Conservation (phyloP, 352 stramenopile genomes). For the Globisporangium okanoganense region DNA sequence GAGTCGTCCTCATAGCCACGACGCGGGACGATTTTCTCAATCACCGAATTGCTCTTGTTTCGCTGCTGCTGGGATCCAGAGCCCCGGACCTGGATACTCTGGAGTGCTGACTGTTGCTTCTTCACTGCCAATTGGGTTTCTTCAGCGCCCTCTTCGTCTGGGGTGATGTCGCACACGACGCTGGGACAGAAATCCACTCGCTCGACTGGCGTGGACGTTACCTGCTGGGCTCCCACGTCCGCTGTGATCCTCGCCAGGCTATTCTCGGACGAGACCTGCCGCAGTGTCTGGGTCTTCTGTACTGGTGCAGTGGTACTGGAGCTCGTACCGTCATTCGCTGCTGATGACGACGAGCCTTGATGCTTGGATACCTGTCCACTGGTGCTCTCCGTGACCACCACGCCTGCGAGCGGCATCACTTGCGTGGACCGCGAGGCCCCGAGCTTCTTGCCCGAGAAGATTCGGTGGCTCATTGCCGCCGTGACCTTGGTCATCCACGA, state of each 20-base stretch:
- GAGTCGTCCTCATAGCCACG: not conserved
- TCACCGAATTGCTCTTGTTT: not conserved
- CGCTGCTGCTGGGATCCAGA: not conserved
- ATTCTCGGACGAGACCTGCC: conserved; percentile 27
- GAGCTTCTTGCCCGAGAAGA: conserved; percentile 53
- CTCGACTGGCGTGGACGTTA: conserved; percentile 8
- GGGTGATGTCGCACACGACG: conserved; percentile 31
- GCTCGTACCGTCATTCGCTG: not conserved
- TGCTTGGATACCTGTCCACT: not conserved
- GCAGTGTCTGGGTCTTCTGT: conserved; percentile 10
- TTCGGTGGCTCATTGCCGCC: conserved; percentile 51
- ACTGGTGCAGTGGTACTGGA: too few species aligned
- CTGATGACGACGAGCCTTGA: not conserved
- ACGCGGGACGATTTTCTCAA: conserved; percentile 14
- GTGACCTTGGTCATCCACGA: conserved; percentile 75
- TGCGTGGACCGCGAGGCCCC: conserved; percentile 53
- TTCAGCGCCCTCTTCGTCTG: conserved; percentile 13
- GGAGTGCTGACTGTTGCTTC: conserved; percentile 1
- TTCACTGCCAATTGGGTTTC: not conserved
- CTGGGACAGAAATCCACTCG: conserved; percentile 23
- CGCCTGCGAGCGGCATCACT: conserved; percentile 39
- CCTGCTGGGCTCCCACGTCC: not conserved
- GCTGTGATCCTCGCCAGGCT: conserved; percentile 9
- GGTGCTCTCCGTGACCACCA: not conserved
- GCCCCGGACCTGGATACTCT: conserved; percentile 11